A percentile compares a stretch with the other conserved stretches of the same genome.
phyloP scores from a whole-genome alignment of 163 green algal species.

The Volvox carteri region DNA sequence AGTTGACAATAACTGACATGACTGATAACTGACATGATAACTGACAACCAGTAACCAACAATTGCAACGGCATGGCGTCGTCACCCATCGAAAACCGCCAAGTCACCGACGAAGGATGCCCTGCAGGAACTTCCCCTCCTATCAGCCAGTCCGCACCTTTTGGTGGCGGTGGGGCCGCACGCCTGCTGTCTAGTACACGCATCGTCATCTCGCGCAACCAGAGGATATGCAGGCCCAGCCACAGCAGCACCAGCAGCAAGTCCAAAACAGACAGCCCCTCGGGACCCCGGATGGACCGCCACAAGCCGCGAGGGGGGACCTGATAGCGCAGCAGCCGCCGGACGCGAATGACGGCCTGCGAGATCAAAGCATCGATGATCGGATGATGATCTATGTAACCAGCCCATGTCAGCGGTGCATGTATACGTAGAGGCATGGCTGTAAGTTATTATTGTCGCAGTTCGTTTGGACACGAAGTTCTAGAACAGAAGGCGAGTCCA shows the following conservation, averaged over 20 bases:
- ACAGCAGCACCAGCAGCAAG: constrained; percentile 37
- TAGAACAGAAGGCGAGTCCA: too few relatives aligned
- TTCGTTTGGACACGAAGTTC: too few relatives aligned
- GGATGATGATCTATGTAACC: not conserved
- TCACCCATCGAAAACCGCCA: too few relatives aligned
- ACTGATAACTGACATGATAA: too few relatives aligned
- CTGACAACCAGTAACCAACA: too few relatives aligned
- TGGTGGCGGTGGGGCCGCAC: constrained; percentile 6
- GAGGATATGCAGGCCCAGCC: constrained; percentile 27
- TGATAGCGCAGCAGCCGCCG: not conserved
- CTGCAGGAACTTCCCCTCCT: too few relatives aligned
- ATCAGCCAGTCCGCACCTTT: too few relatives aligned
- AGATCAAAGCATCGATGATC: not conserved
- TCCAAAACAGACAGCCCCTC: constrained; percentile 14
- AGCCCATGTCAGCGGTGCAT: not conserved
- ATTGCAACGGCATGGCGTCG: too few relatives aligned
- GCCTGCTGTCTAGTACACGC: not conserved
- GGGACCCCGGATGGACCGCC: constrained; percentile 16
- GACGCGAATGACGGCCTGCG: not conserved
- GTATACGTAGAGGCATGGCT: not conserved
- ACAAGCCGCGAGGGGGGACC: not conserved
- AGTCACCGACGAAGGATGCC: too few relatives aligned
- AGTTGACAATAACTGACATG: too few relatives aligned
- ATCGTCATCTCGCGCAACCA: constrained; percentile 49
- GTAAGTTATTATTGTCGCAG: too few relatives aligned